Conservation (phyloP, 1,139 yeast species). For the Spathaspora sp. region DNA sequence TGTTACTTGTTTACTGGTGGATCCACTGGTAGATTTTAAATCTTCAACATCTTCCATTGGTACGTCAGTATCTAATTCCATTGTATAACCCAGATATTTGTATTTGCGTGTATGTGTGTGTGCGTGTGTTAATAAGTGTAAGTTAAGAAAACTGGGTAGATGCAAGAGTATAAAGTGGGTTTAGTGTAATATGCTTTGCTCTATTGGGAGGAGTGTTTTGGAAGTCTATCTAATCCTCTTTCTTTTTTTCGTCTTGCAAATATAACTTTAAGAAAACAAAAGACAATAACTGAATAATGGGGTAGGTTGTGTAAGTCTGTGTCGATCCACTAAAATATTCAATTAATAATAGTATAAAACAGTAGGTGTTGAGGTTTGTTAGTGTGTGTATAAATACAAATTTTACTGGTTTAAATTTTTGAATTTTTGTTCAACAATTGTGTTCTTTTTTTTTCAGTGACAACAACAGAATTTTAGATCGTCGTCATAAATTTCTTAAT, state of each 20-base stretch:
- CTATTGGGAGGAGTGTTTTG: no score
- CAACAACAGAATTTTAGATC: neutral
- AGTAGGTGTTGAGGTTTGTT: neutral
- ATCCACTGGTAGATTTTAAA: conserved; percentile 15
- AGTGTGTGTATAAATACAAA: neutral
- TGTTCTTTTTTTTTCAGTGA: neutral
- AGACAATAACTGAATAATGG: neutral
- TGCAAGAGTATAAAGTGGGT: no score
- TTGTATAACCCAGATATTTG: conserved; percentile 15
- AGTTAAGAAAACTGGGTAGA: neutral
- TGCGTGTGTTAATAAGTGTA: neutral
- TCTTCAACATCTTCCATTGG: conserved; percentile 71
- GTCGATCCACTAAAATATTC: neutral
- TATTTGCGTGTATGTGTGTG: neutral
- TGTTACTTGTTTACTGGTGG: conserved; percentile 9
- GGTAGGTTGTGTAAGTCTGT: neutral
- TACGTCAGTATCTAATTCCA: conserved; percentile 70
- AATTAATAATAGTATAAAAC: neutral
- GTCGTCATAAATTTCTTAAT: neutral
- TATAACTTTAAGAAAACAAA: neutral
- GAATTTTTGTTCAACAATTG: no score
- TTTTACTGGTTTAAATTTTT: neutral
- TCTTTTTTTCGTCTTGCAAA: neutral
- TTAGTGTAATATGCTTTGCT: no score
- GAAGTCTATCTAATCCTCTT: no score